Evolutionary conservation across 2,329 filamentous ascomycete genomes (phyloP), one percentile per base, ranked within the genome.

Genomic region (Fusarium sp.): DNA sequence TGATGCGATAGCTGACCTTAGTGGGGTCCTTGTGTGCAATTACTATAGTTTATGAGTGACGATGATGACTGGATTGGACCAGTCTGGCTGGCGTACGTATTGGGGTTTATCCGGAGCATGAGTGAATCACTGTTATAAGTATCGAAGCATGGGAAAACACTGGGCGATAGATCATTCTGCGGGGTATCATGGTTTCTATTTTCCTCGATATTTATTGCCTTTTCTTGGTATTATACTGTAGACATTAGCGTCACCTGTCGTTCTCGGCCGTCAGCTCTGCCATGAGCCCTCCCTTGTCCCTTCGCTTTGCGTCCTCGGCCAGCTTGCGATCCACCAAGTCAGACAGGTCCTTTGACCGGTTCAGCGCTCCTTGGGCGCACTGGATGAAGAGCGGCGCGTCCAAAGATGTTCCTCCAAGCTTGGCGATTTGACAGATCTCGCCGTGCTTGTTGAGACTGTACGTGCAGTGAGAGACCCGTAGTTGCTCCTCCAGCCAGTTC

Each of bases 341-440:
- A 67, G 92, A 92, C 71, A 98, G 85, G 73, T 93, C 90, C 82
- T 93, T 94, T 21, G 93, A 93, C 81, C 94, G 97, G 64, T 87
- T 85, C 77, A 95, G 79, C 13, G 94, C 94, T 60, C 91, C 81
- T 57, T 87, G 89, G 3, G 92, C 90, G 80, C 93, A 97, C 72
- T 90, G 88, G 70, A 99, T 83, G 71, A 98, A 82, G 34, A 87
- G 84, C 63, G 94, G 83, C 3, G 94, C 94, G 77, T 98, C 93
- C 14, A 97, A 88, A 1, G 94, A 88, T 21, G 88, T 86, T 26
- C 96, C 96, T 24, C 95, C 94, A 61, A 96, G 88, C 83, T 99
- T 99, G 31, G 94, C 91, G 63, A 98, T 88, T 80, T 97, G 93
- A 75, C 94, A 97, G 40, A 98, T 88, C 82, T 98, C 94, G 24